phyloP scores from a whole-genome alignment of 2,329 filamentous ascomycete genomes.

The Fusarium sp. region DNA sequence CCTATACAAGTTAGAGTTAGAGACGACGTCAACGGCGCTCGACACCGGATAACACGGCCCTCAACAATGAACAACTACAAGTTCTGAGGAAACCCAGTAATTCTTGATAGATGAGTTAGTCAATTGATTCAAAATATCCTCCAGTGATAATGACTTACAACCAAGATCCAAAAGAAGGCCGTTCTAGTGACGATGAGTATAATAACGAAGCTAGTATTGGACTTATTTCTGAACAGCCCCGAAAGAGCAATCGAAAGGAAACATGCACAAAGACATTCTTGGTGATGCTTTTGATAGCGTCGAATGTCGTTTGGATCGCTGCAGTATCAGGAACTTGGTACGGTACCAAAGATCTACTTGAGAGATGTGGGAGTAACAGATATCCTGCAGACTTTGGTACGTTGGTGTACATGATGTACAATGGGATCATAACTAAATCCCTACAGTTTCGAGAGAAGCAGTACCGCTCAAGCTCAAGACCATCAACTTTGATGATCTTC shows the following conservation, averaged over 20 bases:
- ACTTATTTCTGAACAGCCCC: neutral
- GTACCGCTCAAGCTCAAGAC: neutral
- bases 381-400: slow-evolving; percentile 1
- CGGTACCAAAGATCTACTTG: neutral
- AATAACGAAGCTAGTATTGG: neutral
- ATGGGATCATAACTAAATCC: neutral
- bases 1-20: neutral
- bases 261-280: neutral
- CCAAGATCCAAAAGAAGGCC: neutral
- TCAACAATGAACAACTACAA: neutral
- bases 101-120: neutral
- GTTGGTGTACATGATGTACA: neutral
- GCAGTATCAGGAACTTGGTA: neutral
- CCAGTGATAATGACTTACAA: neutral
- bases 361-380: neutral
- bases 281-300: neutral
- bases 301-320: neutral
- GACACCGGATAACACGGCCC: neutral
- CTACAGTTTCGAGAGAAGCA: neutral
- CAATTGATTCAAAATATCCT: neutral
- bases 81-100: neutral
- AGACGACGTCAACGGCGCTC: slow-evolving; percentile 5
- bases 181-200: neutral
- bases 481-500: neutral
- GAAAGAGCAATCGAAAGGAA: neutral